Evolutionary conservation across 1,284 basidiomycete genomes (phyloP).

Genomic region (Psilocybe mexicana): DNA sequence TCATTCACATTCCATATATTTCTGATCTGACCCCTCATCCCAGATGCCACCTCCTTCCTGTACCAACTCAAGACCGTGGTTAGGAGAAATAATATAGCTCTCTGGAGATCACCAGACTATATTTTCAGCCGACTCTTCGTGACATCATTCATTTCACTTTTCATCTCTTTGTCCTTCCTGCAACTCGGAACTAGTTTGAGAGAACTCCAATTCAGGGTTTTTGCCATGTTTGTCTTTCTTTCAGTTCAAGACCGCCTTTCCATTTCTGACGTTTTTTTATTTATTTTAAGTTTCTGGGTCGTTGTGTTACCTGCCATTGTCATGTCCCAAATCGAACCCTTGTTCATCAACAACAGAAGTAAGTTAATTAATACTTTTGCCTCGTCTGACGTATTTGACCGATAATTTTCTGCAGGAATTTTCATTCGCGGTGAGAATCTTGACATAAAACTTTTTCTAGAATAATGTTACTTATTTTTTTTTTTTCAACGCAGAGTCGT

Average conservation of each 20-base stretch:
- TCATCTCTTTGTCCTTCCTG: slow-evolving; percentile 84
- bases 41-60: slow-evolving; percentile 76
- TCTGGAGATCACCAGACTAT: slow-evolving; percentile 86
- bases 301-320: slow-evolving; percentile 74
- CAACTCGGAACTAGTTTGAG: slow-evolving; percentile 63
- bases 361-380: slow-evolving; percentile 21
- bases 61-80: slow-evolving; percentile 82
- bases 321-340: slow-evolving; percentile 81
- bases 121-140: slow-evolving; percentile 83
- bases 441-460: neutral
- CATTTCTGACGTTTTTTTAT: slow-evolving; percentile 1
- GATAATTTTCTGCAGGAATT: slow-evolving; percentile 34
- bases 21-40: neutral
- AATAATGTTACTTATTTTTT: neutral
- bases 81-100: slow-evolving; percentile 69
- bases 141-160: slow-evolving; percentile 75
- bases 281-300: slow-evolving; percentile 58
- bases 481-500: slow-evolving; percentile 49
- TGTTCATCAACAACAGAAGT: slow-evolving; percentile 83
- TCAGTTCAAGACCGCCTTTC: neutral
- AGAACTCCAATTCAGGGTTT: slow-evolving; percentile 84
- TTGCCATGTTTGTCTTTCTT: slow-evolving; percentile 58
- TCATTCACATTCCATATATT: neutral
- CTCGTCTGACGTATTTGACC: slow-evolving; percentile 12
- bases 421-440: slow-evolving; percentile 59